Base-by-base conservation (phyloP, 345 rosid species). In the Linum tenue region DNA sequence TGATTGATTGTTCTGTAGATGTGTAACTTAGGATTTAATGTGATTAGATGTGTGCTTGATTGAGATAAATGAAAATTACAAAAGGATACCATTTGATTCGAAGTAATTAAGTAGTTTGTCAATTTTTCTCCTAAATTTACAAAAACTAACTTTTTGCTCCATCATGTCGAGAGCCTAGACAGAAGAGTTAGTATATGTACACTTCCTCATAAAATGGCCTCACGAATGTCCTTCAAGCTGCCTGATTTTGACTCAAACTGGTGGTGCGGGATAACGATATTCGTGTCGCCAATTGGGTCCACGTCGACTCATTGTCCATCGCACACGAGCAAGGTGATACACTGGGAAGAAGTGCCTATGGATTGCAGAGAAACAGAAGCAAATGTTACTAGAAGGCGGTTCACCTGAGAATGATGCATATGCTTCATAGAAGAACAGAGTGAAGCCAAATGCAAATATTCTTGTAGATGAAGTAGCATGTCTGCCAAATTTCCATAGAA, bases 391-490 rank as follows among this genome's bases (percentile, higher is more conserved):
- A 16, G 10, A 51, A 9, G 9, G 14, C n/a, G 56, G 2, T 16
- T 51, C 14, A 16, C 56, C 3, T 3, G 56, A 51, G 56, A 3
- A 51, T 11, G 56, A 51, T 51, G 56, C 56, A 51, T 51, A 51
- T 51, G 56, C n/a, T 16, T 51, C 56, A 5, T 51, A 51, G 56
- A 51, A 51, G 56, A 51, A 51, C 14, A 51, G 10, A 16, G 56
- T 51, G n/a, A 51, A 2, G 56, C 56, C 56, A 51, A 51, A 51
- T 51, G 56, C 56, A 22, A 51, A 51, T 51, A 16, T 51, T 51
- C 56, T 51, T 51, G 56, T 51, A 51, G 56, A 51, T 9, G 56
- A 51, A 51, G 56, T 51, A 51, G 56, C 56, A 51, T 51, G n/a
- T 51, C 56, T 51, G 56, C 56, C 56, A 51, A 2, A 22, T 22